Base-by-base conservation (phyloP, 495 filamentous ascomycete genomes). In the Daldinia concentrica region DNA sequence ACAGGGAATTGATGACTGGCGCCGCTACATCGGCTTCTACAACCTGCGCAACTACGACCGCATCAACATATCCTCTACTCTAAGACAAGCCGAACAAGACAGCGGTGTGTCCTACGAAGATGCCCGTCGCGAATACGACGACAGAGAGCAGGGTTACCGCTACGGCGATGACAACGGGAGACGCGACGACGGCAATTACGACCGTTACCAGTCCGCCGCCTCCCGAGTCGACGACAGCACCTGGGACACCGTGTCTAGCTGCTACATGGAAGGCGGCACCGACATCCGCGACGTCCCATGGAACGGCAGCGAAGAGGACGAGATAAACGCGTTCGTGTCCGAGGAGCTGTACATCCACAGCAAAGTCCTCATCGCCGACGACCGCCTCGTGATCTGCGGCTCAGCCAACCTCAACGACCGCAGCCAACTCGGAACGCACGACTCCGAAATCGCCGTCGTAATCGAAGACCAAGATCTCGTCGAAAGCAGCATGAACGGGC, bases 331-430 rank as follows among this genome's bases (percentile, higher is more conserved):
- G 3, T 97, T 94, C 73, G 94, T 98, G 34, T 92, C 89, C 48
- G 95, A 98, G 77, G 91, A 97, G 79, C 89, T 98, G 24, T 98
- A 98, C 78, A 90, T 97, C 64, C 95, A 98, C 82, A 90, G 90
- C 73, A 98, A 98, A 84, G 87, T 97, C 37, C 87, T 97, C 69
- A 95, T 98, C 77, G 94, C 94, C 60, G 94, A 98, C 75, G 94
- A 98, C 80, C 86, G 88, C 6, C 81, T 93, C 57, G 95, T 93
- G 30, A 94, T 98, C 77, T 93, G 91, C 80, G 95, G 95, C 55
- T 95, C 92, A 0, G 95, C 95, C 36, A 98, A 98, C 79, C 80
- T 98, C 45, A 98, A 98, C 81, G 95, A 98, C 80, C 91, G 95
- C 68, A 95, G 92, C 22, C 95, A 98, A 79, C 86, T 97, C 15